phyloP scores from a whole-genome alignment of 371 early-diverging fungal genomes.

The Parasitella parasitica region DNA sequence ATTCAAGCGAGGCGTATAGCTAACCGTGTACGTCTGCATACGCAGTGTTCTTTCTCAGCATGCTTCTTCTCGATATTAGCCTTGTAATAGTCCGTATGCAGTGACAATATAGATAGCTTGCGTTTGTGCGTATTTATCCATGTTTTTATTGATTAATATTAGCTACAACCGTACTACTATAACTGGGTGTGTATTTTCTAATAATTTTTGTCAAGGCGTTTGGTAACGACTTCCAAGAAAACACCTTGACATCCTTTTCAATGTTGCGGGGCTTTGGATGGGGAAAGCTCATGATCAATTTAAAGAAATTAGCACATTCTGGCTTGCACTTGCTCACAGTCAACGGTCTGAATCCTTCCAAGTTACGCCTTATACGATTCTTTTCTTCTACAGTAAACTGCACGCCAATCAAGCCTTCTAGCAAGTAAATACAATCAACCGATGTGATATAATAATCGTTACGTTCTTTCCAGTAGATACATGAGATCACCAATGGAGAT shows the following conservation, averaged over 20 bases:
- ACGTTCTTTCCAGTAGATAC: constrained; percentile 76
- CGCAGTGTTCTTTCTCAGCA: no score
- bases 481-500: constrained; percentile 64
- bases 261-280: constrained; percentile 84
- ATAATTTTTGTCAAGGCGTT: constrained; percentile 74
- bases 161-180: constrained; percentile 20
- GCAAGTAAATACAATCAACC: constrained; percentile 74
- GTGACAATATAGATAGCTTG: no score
- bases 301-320: constrained; percentile 72
- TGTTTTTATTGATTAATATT: background rate
- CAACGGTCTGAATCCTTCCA: constrained; percentile 77
- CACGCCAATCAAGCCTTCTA: constrained; percentile 71
- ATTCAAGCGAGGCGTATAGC: background rate
- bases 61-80: no score
- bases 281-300: constrained; percentile 77
- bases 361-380: constrained; percentile 80
- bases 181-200: constrained; percentile 61
- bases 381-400: constrained; percentile 80
- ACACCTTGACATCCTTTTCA: constrained; percentile 86
- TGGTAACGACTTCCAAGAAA: constrained; percentile 69
- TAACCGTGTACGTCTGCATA: no score
- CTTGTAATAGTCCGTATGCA: no score
- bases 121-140: no score
- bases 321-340: constrained; percentile 75
- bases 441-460: constrained; percentile 77